Conservation (phyloP, 805 yeast species). For the Candida maltosa region DNA sequence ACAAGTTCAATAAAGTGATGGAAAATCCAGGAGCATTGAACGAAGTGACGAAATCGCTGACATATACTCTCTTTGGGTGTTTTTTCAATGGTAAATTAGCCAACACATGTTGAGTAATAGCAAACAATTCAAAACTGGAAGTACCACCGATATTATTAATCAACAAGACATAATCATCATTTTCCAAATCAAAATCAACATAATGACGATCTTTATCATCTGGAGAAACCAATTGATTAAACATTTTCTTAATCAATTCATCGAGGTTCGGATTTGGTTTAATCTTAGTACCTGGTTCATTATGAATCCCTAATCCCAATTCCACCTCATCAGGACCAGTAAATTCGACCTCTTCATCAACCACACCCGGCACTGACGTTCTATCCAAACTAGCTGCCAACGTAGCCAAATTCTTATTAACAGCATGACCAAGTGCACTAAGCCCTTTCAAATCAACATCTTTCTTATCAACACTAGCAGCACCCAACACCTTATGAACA, state of each 20-base stretch:
- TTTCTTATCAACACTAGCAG: slow-evolving; percentile 35
- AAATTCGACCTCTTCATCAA: slow-evolving; percentile 35
- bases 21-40: slow-evolving; percentile 91
- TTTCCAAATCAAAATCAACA: slow-evolving; percentile 57
- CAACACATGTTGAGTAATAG: slow-evolving; percentile 61
- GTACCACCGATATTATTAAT: slow-evolving; percentile 90
- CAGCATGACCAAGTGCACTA: slow-evolving; percentile 53
- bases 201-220: slow-evolving; percentile 77
- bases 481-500: slow-evolving; percentile 84
- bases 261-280: slow-evolving; percentile 70
- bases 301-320: slow-evolving; percentile 94
- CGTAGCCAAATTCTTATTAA: slow-evolving; percentile 70
- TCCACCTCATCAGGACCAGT: slow-evolving; percentile 69
- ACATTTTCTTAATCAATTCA: slow-evolving; percentile 52
- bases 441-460: slow-evolving; percentile 43
- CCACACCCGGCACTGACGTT: slow-evolving; percentile 83
- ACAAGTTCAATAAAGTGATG: slow-evolving; percentile 71
- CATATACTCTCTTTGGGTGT: slow-evolving; percentile 64
- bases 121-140: slow-evolving; percentile 72
- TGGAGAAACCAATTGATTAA: slow-evolving; percentile 57
- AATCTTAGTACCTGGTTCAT: slow-evolving; percentile 77
- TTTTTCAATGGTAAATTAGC: slow-evolving; percentile 51
- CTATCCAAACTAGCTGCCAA: slow-evolving; percentile 89
- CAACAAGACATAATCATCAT: slow-evolving; percentile 66
- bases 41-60: slow-evolving; percentile 84